Evolutionary conservation across 331 rosid species (phyloP), one percentile per base, ranked within the genome.

Genomic region (Pyrus hybrid): DNA sequence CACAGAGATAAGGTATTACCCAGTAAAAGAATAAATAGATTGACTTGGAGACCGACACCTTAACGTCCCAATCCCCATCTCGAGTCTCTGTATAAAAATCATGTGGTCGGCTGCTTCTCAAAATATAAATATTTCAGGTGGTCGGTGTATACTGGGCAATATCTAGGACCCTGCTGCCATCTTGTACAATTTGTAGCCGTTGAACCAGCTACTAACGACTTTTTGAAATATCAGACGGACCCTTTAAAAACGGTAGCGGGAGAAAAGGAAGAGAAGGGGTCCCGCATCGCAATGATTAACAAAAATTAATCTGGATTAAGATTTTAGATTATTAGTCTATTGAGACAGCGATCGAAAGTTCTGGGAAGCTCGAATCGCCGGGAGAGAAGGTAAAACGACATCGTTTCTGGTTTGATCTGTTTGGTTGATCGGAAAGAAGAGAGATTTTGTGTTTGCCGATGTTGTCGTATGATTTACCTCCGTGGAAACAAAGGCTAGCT

Each of bases 121-220:
- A 41, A 11, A 3, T 11, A 41, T 41, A 41, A 41, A 41, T 41
- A 41, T 41, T 41, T 35, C 51, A 32, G 18, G 33, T 10, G 53
- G 70, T 35, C 70, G 70, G 70, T 67, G 30, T 4, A 6, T 1
- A 41, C 41, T 45, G 51, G 47, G 11, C 20, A n/a, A 5, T 12
- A n/a, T 13, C 69, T 9, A 66, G 23, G 17, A 9, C 20, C 9
- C 53, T 35, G 29, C 58, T 28, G 28, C 70, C 23, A 7, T 7
- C 67, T 23, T 62, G 18, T 25, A 12, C 8, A 30, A 28, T 16
- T 58, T 72, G 32, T 79, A 79, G 77, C 86, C 86, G 86, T 83
- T 79, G 54, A 21, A 76, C 30, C 57, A 30, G 65, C 22, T 29
- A 43, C 65, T 18, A 76, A 76, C 81, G 73, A 79, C 70, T 61